Percentiles rank a stretch among this genome's conserved stretches.
These are phyloP conservation scores for Glutinoglossum americanum DNA, from an alignment of 495 filamentous ascomycete species.

Conservation along the genomic window DNA sequence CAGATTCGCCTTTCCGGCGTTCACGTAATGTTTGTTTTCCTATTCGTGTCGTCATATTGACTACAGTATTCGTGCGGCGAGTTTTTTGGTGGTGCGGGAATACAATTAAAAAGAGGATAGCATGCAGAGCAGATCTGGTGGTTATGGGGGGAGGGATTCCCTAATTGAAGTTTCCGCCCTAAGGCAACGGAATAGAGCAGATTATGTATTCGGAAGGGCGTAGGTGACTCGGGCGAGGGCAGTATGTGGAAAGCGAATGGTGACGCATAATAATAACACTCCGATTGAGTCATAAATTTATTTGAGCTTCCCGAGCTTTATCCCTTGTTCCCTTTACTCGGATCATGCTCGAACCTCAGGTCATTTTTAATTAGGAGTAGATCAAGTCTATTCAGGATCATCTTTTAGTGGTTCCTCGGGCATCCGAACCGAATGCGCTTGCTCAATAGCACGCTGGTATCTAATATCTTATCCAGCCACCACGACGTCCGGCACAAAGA, in stretches of 20 bases:
- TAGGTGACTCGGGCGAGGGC: background rate
- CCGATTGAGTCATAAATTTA: background rate
- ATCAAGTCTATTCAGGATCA: background rate
- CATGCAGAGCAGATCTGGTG: background rate
- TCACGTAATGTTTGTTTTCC: conserved; percentile 49
- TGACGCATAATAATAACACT: background rate
- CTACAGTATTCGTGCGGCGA: background rate
- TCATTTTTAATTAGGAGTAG: background rate
- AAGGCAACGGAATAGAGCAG: background rate
- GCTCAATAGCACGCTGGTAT: background rate
- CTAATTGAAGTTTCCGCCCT: background rate
- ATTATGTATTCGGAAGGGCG: background rate
- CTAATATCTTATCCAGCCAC: background rate
- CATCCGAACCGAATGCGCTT: background rate
- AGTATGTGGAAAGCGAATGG: background rate
- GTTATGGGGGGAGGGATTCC: too few species aligned
- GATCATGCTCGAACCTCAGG: background rate
- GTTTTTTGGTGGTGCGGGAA: background rate
- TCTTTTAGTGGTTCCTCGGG: background rate
- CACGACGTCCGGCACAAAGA: background rate
- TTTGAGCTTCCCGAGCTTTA: background rate
- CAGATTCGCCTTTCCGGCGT: conserved; percentile 66
- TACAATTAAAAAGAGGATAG: background rate
- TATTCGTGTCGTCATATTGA: conserved; percentile 30
- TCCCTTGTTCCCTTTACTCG: background rate